Percentiles rank a stretch among this genome's conserved stretches.
These are phyloP conservation scores for Plasmodium billcollinsi DNA, from an alignment of 169 alveolate genomes.

Conservation along the genomic window DNA sequence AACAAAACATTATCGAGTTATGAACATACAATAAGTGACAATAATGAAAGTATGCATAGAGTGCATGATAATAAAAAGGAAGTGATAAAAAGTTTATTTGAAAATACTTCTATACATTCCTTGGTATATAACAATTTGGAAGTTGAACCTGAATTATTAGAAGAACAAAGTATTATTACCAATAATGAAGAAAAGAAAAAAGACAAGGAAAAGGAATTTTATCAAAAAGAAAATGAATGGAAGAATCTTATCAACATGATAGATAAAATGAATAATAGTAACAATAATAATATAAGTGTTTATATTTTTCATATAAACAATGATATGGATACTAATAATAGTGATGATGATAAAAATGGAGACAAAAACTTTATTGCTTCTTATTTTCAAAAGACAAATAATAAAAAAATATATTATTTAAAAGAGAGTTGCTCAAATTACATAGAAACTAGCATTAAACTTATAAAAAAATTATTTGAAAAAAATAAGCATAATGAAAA, in stretches of 20 bases:
- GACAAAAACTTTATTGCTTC: too few relatives aligned
- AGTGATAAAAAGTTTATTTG: slow-evolving; percentile 25
- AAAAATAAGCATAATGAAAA: slow-evolving; percentile 37
- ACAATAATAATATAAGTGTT: slow-evolving; percentile 21
- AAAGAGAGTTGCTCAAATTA: slow-evolving; percentile 69
- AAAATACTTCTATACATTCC: slow-evolving; percentile 24
- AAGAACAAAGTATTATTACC: neutral
- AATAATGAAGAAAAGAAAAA: slow-evolving; percentile 3
- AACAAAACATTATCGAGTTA: slow-evolving; percentile 36
- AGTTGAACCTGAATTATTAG: neutral
- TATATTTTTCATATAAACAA: slow-evolving; percentile 52
- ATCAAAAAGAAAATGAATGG: slow-evolving; percentile 51
- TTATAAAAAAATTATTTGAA: slow-evolving; percentile 34
- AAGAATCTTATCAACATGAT: slow-evolving; percentile 13
- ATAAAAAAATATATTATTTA: slow-evolving; percentile 41
- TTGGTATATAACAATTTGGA: slow-evolving; percentile 6
- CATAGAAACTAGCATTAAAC: slow-evolving; percentile 32
- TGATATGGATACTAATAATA: slow-evolving; percentile 12
- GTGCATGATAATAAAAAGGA: slow-evolving; percentile 4
- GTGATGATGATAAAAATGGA: neutral
- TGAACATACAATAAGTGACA: neutral
- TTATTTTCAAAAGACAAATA: neutral
- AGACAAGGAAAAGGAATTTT: neutral
- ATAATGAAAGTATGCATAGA: neutral
- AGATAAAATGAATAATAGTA: slow-evolving; percentile 18